Evolutionary conservation across 2,329 filamentous ascomycete genomes (phyloP).

Genomic region (Diplodia corticola): DNA sequence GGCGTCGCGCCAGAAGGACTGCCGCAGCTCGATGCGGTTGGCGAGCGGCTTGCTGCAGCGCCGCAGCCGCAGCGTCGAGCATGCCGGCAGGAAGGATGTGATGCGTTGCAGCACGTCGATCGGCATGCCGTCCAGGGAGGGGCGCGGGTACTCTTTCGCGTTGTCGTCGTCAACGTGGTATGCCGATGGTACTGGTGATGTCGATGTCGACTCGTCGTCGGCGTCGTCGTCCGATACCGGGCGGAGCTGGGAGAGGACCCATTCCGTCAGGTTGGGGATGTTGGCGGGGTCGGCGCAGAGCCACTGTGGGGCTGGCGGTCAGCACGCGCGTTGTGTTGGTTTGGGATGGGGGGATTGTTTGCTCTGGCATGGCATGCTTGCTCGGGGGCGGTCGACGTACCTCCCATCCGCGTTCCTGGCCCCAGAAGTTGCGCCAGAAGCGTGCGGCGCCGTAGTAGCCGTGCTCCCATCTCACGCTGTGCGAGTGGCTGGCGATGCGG

Average conservation of each 20-base stretch:
- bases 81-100: neutral
- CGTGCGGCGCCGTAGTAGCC: constrained; percentile 14
- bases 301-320: neutral
- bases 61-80: neutral
- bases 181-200: neutral
- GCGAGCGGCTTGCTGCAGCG: neutral
- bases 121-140: constrained; percentile 9
- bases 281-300: constrained; percentile 6
- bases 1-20: constrained; percentile 13
- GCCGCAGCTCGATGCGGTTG: neutral
- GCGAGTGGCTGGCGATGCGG: neutral
- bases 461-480: constrained; percentile 11
- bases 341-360: too few relatives aligned
- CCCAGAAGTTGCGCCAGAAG: constrained; percentile 8
- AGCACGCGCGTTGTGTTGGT: neutral
- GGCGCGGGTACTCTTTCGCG: neutral
- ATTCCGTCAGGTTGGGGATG: constrained; percentile 4
- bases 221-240: neutral
- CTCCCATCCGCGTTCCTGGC: constrained; percentile 15
- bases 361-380: neutral
- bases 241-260: constrained; percentile 4
- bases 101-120: constrained; percentile 7
- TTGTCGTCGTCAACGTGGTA: neutral
- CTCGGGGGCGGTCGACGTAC: neutral
- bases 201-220: too few relatives aligned